Base-by-base conservation (phyloP, 306 rosid species). In the Corylus americana region DNA sequence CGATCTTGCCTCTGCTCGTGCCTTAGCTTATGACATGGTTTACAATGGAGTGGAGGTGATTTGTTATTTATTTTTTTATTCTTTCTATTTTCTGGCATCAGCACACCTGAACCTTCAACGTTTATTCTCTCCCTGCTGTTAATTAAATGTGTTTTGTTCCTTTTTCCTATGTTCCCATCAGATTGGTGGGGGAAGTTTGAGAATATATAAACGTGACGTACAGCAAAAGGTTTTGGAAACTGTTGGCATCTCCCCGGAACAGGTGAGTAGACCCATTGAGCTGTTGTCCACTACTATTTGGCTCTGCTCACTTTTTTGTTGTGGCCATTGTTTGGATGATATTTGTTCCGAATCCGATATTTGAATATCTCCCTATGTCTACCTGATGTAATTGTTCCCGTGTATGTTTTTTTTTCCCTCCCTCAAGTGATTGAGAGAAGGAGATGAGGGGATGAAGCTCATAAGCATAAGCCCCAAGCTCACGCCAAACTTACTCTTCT, bases 171-270 rank as follows among this genome's bases (percentile, higher is more conserved):
- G 78, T 42, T 88, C 75, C 67, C 82, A 77, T 73, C 73, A 94
- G 98, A 90, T 95, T 84, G 99, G 98, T 39, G 98, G 99, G 57
- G 99, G 99, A 78, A 95, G 99, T 81, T 78, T 95, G 83, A 93
- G 99, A 93, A 95, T 93, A 74, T 86, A 91, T 78, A 91, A 89
- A 85, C 98, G 96, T 17, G 96, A 89, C 47, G 85, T 91, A 51
- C 99, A 95, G 66, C 94, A 88, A 78, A 91, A 90, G 88, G 99
- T 91, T 84, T 81, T 95, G 89, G 94, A 93, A 81, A 91, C 83
- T 77, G 88, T 95, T 75, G 99, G 98, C 74, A 87, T 93, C 88
- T 91, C 99, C 53, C 85, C 76, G 76, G 97, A 95, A 85, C 94
- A 95, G 99, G 99, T 89, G 67, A 61, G 82, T 82, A 17, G 54